Base-by-base conservation (phyloP, 2,329 filamentous ascomycete genomes). In the Daldinia sp. region DNA sequence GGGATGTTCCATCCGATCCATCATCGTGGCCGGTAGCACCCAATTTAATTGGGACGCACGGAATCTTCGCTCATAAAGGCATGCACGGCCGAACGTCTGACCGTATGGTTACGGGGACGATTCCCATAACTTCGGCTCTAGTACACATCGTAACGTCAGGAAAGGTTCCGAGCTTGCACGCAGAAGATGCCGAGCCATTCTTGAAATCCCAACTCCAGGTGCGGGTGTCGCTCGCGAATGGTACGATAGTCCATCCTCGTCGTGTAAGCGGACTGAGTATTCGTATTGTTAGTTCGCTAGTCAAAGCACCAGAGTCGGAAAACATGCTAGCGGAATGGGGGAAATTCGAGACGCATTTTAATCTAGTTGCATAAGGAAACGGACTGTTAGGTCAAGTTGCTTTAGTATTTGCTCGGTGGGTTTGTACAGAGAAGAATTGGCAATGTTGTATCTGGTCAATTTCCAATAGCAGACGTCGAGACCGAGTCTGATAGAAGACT, bases 1-100 rank as follows among this genome's bases (percentile, higher is more conserved):
- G 88, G 0, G 73, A 81, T 2, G 77, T 81, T 1, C 78, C 83
- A 0, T 67, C 71, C 2, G 78, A 87, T 35, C 70, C 79, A 1
- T 66, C 67, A 4, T 70, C 74, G 0, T 91, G 89, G 88, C 72
- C 80, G 0, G 73, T 74, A 37, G 81, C 84, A 0, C 71, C 77
- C 1, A 88, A 85, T 63, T 80, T 90, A 8, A 81, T 90, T 2
- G 90, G 90, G 1, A 85, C 84, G 0, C 83, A 89, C 66, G 84
- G 83, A 13, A 78, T 87, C 11, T 87, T 88, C 64, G 77, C 82
- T 15, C 70, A 76, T 3, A 73, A 70, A 13, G 67, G 63, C 3
- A 27, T 41, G 9, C 60, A 71, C 30, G 56, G 61, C 32, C 58
- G 56, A n/a, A 79, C 79, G 75, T 17, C 74, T 71, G 61, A 75